Base-by-base conservation (phyloP, 768 basidiomycete species). In the Amyloporia xantha region DNA sequence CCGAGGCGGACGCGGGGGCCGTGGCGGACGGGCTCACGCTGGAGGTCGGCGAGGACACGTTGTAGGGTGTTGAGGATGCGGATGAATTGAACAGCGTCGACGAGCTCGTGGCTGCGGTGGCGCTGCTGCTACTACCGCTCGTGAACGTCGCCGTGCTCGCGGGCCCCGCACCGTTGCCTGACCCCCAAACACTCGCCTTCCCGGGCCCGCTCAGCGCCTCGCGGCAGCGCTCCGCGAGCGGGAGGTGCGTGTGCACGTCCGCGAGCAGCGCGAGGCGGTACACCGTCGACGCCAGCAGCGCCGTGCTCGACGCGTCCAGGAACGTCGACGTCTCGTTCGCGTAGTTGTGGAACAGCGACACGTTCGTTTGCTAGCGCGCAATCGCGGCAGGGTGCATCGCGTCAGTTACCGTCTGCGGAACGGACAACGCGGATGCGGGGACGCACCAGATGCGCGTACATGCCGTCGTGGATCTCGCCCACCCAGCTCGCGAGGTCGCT, bases 211-310 rank as follows among this genome's bases (percentile, higher is more conserved):
- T 67, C 35, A 77, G 52, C 21, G 62, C 57, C 48, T 68, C 62
- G 15, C 88, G 73, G 5, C 70, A 70, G 17, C 66, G 62, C 58
- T 87, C 85, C 1, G 88, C 88, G 2, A 67, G 56, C 0, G 78
- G 72, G 23, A 91, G 56, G 58, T 76, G 65, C 0, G 67, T 70
- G 48, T 77, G 71, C 13, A 76, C 68, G 23, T 71, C 68, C 37
- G 71, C 61, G 19, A 87, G 58, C 2, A 82, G 65, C 0, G 86
- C 77, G 43, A 86, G 68, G 1, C 88, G 78, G 65, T 86, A 93
- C 1, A 91, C 84, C 0, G 85, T 81, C 53, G 78, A 72, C 0
- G 89, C 87, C 39, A 93, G 69, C 41, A 94, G 73, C 0, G 88
- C 81, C 0, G 87, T 84, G 9, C 82, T 81, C 0, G 90, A 63